Conservation (phyloP, 2,329 filamentous ascomycete species). For the Phialophora tarda region DNA sequence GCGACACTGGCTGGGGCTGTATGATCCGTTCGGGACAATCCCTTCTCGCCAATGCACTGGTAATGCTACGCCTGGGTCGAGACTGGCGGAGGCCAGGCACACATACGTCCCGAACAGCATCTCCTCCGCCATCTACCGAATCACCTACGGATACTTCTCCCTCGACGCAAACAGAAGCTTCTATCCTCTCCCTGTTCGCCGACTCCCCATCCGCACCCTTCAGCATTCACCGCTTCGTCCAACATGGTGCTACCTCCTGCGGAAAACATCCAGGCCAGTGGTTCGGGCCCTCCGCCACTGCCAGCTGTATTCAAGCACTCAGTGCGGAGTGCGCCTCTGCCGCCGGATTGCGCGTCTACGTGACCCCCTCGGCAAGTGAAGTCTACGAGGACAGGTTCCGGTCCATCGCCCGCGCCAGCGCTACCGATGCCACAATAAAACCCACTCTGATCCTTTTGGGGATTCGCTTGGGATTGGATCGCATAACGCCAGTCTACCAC, state of each 20-base stretch:
- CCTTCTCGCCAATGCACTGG: conserved; percentile 83
- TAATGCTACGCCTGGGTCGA: conserved; percentile 75
- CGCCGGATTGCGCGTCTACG: conserved; percentile 76
- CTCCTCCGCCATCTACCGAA: conserved; percentile 1
- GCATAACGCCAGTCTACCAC: conserved; percentile 93
- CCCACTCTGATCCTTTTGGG: conserved; percentile 90
- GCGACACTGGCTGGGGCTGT: conserved; percentile 96
- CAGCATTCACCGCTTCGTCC: conserved; percentile 93
- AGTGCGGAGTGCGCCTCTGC: conserved; percentile 65
- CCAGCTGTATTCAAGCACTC: conserved; percentile 86
- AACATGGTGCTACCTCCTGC: conserved; percentile 82
- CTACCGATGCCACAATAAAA: conserved; percentile 68
- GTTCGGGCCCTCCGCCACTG: conserved; percentile 98
- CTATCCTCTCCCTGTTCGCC: conserved; percentile 80
- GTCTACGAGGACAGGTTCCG: conserved; percentile 91
- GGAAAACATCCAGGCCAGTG: conserved; percentile 96
- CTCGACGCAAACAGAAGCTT: conserved; percentile 36
- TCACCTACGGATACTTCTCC: conserved; percentile 2
- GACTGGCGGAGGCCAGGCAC: conserved; percentile 57
- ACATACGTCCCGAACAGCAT: conserved; percentile 24
- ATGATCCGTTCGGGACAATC: conserved; percentile 98
- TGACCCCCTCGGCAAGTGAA: conserved; percentile 86
- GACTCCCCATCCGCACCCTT: conserved; percentile 86
- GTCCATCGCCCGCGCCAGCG: conserved; percentile 67
- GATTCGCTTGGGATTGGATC: conserved; percentile 88